These are phyloP conservation scores for Diospyros lotus DNA, from an alignment of 148 eudicot species.

Conservation along the genomic window DNA sequence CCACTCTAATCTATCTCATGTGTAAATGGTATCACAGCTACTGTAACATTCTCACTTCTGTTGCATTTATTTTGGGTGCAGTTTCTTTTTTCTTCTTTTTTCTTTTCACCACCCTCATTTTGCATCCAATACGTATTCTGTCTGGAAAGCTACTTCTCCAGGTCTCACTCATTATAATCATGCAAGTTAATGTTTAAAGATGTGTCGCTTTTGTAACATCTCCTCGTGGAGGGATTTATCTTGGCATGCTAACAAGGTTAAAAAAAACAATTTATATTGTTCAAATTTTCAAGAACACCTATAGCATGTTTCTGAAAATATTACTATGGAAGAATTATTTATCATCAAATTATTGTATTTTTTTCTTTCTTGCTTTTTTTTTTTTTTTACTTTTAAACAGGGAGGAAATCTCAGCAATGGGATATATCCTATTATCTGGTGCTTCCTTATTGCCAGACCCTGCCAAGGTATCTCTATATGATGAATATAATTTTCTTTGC, in stretches of 20 bases:
- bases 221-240: not conserved
- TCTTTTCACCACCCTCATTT: not conserved
- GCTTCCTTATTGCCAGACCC: conserved; percentile 64
- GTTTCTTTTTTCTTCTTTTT: not conserved
- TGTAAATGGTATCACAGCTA: not conserved
- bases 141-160: not conserved
- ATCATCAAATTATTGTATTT: not conserved
- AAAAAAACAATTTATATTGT: not conserved
- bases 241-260: not conserved
- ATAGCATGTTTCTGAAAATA: not conserved
- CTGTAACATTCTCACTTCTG: not conserved
- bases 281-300: not conserved
- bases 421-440: conserved; percentile 53
- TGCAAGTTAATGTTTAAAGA: not conserved
- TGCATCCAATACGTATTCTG: not conserved
- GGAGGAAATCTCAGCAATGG: conserved; percentile 20
- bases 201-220: not conserved
- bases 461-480: conserved; percentile 47
- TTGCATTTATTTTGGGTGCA: not conserved
- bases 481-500: conserved; percentile 9
- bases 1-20: not conserved
- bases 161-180: not conserved
- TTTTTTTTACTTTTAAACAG: conserved; percentile 19
- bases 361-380: not conserved
- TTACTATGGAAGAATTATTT: not conserved